Evolutionary conservation across 1,284 basidiomycete species (phyloP).

Genomic region (Trichosporon faecale): DNA sequence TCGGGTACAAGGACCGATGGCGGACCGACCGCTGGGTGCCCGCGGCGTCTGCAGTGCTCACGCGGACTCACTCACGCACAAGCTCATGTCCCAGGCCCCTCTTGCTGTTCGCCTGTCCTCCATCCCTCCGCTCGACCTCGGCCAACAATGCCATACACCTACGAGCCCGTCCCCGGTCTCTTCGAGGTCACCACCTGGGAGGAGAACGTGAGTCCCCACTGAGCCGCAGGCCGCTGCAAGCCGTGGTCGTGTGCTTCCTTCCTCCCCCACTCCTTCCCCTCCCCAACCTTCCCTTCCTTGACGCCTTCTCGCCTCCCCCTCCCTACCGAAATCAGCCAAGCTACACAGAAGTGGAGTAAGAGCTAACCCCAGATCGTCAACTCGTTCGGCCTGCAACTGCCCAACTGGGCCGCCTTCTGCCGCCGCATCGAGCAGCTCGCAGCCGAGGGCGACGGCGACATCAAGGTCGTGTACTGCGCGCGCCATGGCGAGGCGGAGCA

Average conservation of each 20-base stretch:
- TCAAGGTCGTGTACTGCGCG: constrained; percentile 39
- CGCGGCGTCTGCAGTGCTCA: not conserved
- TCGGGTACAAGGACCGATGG: constrained; percentile 2
- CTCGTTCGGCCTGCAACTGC: constrained; percentile 30
- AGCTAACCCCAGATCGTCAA: constrained; percentile 27
- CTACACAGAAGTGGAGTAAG: too few relatives aligned
- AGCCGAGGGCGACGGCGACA: constrained; percentile 22
- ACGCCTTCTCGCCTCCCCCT: not conserved
- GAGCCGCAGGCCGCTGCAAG: too few relatives aligned
- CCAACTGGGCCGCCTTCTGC: constrained; percentile 30
- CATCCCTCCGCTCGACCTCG: not conserved
- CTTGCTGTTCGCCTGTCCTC: not conserved
- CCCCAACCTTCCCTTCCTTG: too few relatives aligned
- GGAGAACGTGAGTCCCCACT: constrained; percentile 28
- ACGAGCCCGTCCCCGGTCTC: constrained; percentile 29
- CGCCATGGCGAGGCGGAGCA: constrained; percentile 43
- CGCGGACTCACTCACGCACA: not conserved
- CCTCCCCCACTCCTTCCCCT: not conserved
- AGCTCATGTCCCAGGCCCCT: not conserved
- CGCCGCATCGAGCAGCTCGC: constrained; percentile 25
- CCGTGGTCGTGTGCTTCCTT: not conserved
- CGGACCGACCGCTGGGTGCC: not conserved
- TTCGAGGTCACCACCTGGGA: constrained; percentile 35
- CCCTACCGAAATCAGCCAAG: not conserved
- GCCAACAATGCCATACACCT: constrained; percentile 25